phyloP scores from a whole-genome alignment of 306 rosid genomes.

The Cucumis melo region DNA sequence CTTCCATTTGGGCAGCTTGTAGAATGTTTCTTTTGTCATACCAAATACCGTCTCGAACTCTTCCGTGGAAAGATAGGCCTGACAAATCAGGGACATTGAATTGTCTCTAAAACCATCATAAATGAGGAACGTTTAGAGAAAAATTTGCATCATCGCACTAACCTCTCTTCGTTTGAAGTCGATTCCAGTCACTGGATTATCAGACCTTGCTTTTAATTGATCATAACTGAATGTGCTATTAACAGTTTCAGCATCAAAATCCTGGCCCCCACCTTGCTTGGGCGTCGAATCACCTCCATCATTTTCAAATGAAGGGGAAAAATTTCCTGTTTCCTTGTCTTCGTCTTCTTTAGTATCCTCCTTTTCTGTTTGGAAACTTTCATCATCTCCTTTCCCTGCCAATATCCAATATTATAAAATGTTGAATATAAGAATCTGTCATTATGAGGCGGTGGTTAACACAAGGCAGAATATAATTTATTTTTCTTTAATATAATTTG shows the following conservation, averaged over 20 bases:
- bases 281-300: conserved; percentile 31
- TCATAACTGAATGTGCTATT: conserved; percentile 53
- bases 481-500: neutral
- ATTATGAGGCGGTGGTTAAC: neutral
- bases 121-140: neutral
- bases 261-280: conserved; percentile 38
- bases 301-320: conserved; percentile 35
- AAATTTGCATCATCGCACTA: conserved; percentile 6
- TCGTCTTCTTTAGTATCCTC: conserved; percentile 50
- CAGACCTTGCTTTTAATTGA: conserved; percentile 73
- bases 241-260: conserved; percentile 24
- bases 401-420: neutral
- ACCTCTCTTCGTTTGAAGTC: conserved; percentile 94
- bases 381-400: conserved; percentile 40
- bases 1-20: conserved; percentile 84
- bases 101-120: neutral
- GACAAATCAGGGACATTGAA: neutral
- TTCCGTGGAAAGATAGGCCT: conserved; percentile 77
- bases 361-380: conserved; percentile 35
- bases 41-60: conserved; percentile 64
- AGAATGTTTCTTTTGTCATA: conserved; percentile 54
- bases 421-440: neutral
- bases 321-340: conserved; percentile 42
- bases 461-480: neutral
- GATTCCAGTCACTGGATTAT: conserved; percentile 64